A percentile compares a stretch with the other conserved stretches of the same genome.
These are phyloP conservation scores for Ceratocystis destructans DNA, from an alignment of 2,329 filamentous ascomycete genomes.

Conservation along the genomic window DNA sequence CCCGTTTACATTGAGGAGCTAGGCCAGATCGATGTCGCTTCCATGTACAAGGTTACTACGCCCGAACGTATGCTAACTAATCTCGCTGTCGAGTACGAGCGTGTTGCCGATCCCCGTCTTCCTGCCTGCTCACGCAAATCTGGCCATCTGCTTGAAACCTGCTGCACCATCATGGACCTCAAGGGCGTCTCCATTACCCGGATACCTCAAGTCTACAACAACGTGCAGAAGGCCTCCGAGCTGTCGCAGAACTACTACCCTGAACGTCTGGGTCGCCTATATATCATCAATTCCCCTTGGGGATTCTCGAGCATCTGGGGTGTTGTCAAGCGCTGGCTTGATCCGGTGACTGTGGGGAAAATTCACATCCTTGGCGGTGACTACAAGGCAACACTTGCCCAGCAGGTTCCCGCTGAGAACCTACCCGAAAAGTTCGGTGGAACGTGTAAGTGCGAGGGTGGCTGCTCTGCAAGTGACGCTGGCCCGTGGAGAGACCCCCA, in stretches of 20 bases:
- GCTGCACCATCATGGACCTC: constrained; percentile 96
- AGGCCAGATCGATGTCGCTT: constrained; percentile 78
- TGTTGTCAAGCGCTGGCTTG: constrained; percentile 84
- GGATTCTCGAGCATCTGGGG: constrained; percentile 78
- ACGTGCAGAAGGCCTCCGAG: constrained; percentile 69
- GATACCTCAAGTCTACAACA: constrained; percentile 72
- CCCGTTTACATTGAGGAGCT: constrained; percentile 95
- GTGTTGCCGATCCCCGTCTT: constrained; percentile 79
- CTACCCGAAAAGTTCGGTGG: constrained; percentile 79
- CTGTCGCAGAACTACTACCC: constrained; percentile 99
- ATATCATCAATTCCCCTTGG: constrained; percentile 97
- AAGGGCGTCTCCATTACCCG: constrained; percentile 82
- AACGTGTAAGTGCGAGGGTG: constrained; percentile 63
- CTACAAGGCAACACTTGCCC: constrained; percentile 73
- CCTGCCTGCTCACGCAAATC: constrained; percentile 90
- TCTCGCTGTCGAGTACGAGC: constrained; percentile 95
- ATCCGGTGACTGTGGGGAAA: constrained; percentile 92
- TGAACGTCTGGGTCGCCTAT: constrained; percentile 87
- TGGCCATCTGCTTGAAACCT: constrained; percentile 84
- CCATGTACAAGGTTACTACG: constrained; percentile 87
- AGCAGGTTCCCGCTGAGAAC: constrained; percentile 79
- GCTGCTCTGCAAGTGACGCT: constrained; percentile 74
- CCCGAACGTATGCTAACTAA: constrained; percentile 91
- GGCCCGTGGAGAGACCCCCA: constrained; percentile 74
- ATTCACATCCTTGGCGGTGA: constrained; percentile 74